Evolutionary conservation across 495 filamentous ascomycete genomes (phyloP).

Genomic region (Chaetomium cochliodes): DNA sequence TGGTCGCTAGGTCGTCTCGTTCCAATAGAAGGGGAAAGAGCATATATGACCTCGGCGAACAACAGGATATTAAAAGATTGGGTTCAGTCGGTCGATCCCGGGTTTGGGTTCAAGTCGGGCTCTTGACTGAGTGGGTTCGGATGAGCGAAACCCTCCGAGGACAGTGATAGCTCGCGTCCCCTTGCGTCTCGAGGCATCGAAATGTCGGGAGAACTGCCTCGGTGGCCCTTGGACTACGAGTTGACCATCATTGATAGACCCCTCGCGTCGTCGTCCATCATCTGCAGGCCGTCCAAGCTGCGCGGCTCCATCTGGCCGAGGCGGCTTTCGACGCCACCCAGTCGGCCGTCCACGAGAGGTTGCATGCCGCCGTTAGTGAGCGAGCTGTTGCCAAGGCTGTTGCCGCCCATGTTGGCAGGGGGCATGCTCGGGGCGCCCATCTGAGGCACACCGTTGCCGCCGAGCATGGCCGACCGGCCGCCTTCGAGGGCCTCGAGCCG

Average conservation of each 20-base stretch:
- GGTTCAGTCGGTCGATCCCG: background rate
- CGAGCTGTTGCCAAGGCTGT: constrained; percentile 28
- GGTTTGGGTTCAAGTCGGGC: background rate
- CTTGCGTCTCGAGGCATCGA: background rate
- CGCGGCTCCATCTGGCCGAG: constrained; percentile 43
- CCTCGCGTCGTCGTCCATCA: constrained; percentile 48
- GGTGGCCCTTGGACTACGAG: constrained; percentile 20
- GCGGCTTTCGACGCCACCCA: constrained; percentile 44
- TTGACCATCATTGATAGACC: constrained; percentile 36
- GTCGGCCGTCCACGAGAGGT: constrained; percentile 37
- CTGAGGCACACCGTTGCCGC: constrained; percentile 29
- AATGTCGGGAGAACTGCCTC: background rate
- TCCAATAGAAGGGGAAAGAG: background rate
- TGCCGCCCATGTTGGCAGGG: constrained; percentile 38
- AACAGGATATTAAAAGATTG: background rate
- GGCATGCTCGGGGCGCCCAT: constrained; percentile 37
- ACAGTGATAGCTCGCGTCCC: background rate
- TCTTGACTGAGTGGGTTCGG: background rate
- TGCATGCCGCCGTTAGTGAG: constrained; percentile 36
- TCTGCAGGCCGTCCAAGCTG: constrained; percentile 44
- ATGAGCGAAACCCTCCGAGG: background rate
- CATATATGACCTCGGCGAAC: background rate
- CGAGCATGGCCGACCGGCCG: constrained; percentile 34
- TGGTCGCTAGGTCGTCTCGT: background rate
- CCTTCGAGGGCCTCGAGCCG: constrained; percentile 43